Percentiles rank a stretch among this genome's conserved stretches.
Evolutionary conservation across 208 protist genomes (phyloP).

Genomic region (Angomonas ambiguus): DNA sequence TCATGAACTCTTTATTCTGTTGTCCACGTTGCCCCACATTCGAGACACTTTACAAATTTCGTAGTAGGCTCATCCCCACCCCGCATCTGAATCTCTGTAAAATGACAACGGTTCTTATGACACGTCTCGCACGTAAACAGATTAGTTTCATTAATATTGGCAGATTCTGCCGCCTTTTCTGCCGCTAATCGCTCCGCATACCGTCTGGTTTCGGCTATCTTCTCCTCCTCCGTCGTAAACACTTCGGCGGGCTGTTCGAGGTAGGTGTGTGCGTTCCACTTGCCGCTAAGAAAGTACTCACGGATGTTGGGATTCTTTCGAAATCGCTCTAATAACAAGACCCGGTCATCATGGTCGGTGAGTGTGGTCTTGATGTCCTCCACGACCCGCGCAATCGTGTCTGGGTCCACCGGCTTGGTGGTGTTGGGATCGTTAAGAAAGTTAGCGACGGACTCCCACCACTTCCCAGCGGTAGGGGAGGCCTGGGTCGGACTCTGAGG

Average conservation of each 20-base stretch:
- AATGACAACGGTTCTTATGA: conserved; percentile 77
- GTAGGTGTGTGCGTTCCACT: conserved; percentile 78
- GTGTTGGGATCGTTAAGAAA: conserved; percentile 52
- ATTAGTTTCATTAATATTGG: conserved; percentile 38
- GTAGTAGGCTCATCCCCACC: conserved; percentile 98
- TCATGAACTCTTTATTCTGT: conserved; percentile 41
- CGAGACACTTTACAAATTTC: conserved; percentile 93
- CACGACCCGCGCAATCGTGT: conserved; percentile 40
- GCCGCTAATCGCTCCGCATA: conserved; percentile 81
- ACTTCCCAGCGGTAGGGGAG: conserved; percentile 16
- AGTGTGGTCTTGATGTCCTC: conserved; percentile 46
- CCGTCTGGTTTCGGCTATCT: conserved; percentile 75
- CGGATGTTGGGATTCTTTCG: conserved; percentile 62
- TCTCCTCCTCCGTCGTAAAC: conserved; percentile 93
- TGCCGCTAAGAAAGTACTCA: conserved; percentile 90
- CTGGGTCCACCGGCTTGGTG: conserved; percentile 24
- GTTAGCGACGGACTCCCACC: conserved; percentile 40
- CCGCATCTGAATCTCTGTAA: conserved; percentile 94
- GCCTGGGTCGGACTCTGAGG: not conserved
- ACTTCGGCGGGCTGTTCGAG: conserved; percentile 91
- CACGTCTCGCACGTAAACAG: conserved; percentile 87
- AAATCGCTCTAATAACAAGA: conserved; percentile 84
- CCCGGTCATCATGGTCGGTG: conserved; percentile 71
- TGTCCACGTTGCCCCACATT: conserved; percentile 90
- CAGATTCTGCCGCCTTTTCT: conserved; percentile 63